These are phyloP conservation scores for Vigna unguiculata DNA, from an alignment of 306 rosid species.

Conservation along the genomic window DNA sequence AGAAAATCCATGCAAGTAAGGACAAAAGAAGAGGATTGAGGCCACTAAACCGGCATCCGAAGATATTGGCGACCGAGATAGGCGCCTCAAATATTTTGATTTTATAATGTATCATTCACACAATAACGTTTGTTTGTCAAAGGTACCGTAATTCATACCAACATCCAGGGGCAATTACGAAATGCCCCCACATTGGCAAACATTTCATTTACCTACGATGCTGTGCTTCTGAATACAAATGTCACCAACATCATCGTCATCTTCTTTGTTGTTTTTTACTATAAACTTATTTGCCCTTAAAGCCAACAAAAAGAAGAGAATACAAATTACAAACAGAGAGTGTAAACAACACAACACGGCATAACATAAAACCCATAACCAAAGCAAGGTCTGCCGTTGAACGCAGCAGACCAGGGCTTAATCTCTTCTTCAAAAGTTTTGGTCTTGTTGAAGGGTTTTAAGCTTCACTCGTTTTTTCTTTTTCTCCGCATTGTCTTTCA, in stretches of 20 bases:
- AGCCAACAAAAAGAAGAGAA: not conserved
- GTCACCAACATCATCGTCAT: not conserved
- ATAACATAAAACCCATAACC: conserved; percentile 10
- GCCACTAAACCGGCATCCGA: not conserved
- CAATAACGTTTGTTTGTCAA: conserved; percentile 20
- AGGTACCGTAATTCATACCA: not conserved
- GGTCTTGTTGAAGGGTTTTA: conserved; percentile 57
- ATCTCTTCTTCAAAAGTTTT: conserved; percentile 50
- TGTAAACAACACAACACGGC: not conserved
- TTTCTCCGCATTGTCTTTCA: conserved; percentile 26
- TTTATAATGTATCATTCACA: conserved; percentile 25
- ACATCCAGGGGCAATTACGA: conserved; percentile 22
- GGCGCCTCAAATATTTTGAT: conserved; percentile 44
- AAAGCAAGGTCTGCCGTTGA: conserved; percentile 46
- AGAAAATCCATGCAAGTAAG: not conserved
- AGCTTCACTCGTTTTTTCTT: conserved; percentile 43
- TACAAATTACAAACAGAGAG: not conserved
- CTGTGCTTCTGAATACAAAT: not conserved
- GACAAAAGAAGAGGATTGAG: conserved; percentile 4
- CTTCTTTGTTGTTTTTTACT: not conserved
- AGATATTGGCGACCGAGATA: conserved; percentile 7
- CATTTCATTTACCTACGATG: not conserved
- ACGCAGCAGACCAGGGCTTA: conserved; percentile 41
- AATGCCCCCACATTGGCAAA: not conserved
- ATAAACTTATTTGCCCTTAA: not conserved